Conservation (phyloP, 352 stramenopile genomes). For the Phytophthora meadii region DNA sequence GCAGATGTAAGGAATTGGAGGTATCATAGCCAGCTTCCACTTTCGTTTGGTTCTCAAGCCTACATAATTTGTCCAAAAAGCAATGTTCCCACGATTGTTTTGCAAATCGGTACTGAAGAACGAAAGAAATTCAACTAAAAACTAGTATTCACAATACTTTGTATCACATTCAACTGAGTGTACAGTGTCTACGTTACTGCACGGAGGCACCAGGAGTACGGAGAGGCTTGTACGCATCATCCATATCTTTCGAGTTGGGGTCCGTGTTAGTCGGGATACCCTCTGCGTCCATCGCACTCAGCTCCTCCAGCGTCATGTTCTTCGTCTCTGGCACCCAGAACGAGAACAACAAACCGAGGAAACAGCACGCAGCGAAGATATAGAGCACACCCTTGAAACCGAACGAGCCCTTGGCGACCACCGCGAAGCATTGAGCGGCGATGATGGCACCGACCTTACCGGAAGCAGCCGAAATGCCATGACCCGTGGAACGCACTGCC, state of each 20-base stretch:
- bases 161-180: no score
- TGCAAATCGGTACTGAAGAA: no score
- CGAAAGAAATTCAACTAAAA: no score
- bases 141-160: no score
- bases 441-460: conserved; percentile 80
- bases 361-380: conserved; percentile 57
- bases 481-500: conserved; percentile 78
- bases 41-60: no score
- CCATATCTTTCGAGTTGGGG: conserved; percentile 17
- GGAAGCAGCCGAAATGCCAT: conserved; percentile 81
- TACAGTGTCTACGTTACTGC: neutral
- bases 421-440: conserved; percentile 51
- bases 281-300: conserved; percentile 30
- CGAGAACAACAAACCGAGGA: conserved; percentile 53
- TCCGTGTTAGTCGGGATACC: conserved; percentile 13
- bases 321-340: conserved; percentile 66
- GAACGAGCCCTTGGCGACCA: conserved; percentile 50
- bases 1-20: no score
- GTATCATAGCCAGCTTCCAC: no score
- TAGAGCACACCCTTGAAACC: conserved; percentile 57
- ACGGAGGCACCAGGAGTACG: conserved; percentile 13
- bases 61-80: no score
- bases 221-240: conserved; percentile 15
- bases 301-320: conserved; percentile 56
- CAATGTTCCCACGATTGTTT: no score